phyloP scores from a whole-genome alignment of 2,329 filamentous ascomycete genomes.

The Neofusicoccum ribis region DNA sequence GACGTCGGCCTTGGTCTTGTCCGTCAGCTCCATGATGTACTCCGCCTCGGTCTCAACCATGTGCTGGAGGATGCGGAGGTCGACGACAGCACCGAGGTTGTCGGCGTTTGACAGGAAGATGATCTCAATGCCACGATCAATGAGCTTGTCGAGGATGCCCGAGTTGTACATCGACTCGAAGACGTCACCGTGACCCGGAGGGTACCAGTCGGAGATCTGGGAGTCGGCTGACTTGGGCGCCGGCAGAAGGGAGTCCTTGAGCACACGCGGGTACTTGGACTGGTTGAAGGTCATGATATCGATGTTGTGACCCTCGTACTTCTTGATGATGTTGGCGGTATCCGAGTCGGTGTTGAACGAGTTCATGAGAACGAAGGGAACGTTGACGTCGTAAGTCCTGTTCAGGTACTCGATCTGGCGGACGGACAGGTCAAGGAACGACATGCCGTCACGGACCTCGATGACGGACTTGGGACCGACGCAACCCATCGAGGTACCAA shows the following conservation, averaged over 20 bases:
- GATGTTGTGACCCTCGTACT: constrained; percentile 99
- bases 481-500: constrained; percentile 99
- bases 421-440: constrained; percentile 97
- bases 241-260: constrained; percentile 96
- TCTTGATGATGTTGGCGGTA: constrained; percentile 99
- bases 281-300: constrained; percentile 99
- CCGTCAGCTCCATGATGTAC: constrained; percentile 99
- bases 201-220: constrained; percentile 95
- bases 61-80: constrained; percentile 97
- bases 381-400: constrained; percentile 95
- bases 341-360: constrained; percentile 99
- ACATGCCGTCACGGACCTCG: constrained; percentile 99
- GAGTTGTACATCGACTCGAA: constrained; percentile 99
- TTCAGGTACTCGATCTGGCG: constrained; percentile 99
- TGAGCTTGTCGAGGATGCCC: constrained; percentile 92
- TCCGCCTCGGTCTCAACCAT: constrained; percentile 97
- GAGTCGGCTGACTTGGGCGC: constrained; percentile 89
- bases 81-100: constrained; percentile 96
- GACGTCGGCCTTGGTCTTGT: constrained; percentile 99
- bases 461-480: constrained; percentile 99
- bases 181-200: constrained; percentile 97
- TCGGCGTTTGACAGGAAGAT: constrained; percentile 99
- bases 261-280: constrained; percentile 94
- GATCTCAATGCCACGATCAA: constrained; percentile 93
- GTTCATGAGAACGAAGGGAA: constrained; percentile 99